Percentiles rank a stretch among this genome's conserved stretches.
Conservation (phyloP, 495 filamentous ascomycete species). For the Hyaloscypha variabilis region DNA sequence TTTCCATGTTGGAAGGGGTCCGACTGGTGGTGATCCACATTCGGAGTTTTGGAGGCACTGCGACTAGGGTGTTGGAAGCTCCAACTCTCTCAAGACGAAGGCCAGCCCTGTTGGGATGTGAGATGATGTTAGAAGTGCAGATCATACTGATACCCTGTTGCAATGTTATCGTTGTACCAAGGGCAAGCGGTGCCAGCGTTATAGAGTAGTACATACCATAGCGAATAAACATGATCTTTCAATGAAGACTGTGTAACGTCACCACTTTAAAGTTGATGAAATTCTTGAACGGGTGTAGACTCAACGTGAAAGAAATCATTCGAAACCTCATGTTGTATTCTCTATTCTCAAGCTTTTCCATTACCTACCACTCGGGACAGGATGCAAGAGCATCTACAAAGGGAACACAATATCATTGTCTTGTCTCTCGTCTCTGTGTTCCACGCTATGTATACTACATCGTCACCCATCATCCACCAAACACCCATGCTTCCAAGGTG, state of each 20-base stretch:
- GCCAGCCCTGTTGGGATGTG: not conserved
- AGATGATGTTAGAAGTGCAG: not conserved
- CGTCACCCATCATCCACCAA: not conserved
- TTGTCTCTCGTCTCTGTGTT: not conserved
- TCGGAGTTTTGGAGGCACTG: not conserved
- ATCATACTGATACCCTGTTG: not conserved
- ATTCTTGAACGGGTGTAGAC: not conserved
- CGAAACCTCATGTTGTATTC: not conserved
- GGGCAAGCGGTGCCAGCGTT: not conserved
- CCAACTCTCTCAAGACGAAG: not conserved
- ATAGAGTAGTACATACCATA: not conserved
- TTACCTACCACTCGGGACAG: not conserved
- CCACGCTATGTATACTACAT: not conserved
- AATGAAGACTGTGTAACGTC: not conserved
- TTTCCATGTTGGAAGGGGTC: not conserved
- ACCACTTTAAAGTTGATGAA: not conserved
- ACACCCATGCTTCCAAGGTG: not conserved
- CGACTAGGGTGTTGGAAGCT: not conserved
- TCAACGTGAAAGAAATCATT: not conserved
- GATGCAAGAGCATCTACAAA: constrained; percentile 11
- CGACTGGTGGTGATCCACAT: not conserved
- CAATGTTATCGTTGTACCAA: not conserved
- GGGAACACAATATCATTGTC: constrained; percentile 13
- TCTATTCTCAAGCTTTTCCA: not conserved
- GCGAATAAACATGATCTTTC: not conserved